Base-by-base conservation (phyloP, 345 rosid genomes). In the Eucalyptus victrix region DNA sequence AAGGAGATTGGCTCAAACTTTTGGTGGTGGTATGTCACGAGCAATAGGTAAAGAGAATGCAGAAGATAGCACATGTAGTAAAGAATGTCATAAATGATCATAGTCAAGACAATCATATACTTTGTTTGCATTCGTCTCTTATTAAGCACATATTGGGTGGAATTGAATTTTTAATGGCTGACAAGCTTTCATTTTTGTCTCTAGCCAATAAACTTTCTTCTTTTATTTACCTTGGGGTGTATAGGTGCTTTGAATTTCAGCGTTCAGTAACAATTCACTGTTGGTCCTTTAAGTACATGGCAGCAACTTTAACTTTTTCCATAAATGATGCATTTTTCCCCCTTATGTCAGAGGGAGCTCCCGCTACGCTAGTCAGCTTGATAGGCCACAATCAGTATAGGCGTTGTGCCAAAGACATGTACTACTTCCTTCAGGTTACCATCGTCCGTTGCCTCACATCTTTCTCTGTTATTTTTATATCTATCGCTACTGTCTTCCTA, bases 391-490 rank as follows among this genome's bases (percentile, higher is more conserved):
- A 96, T 50, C 99, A 98, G 89, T 98, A 98, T 94, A 96, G 94
- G 90, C 96, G 98, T 24, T 96, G 99, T 89, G 98, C 99, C 11
- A 94, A 95, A 93, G 99, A 97, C 91, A 97, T 98, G 87, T 98
- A 94, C 91, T 95, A 94, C 91, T 98, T 98, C 93, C 96, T 98
- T 88, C 99, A 98, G 99, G 99, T 98, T 76, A 15, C 80, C 40
- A 87, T 60, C 32, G 17, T 60, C 67, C 32, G 15, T 37, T 40
- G 50, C 60, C 34, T 42, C 49, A 53, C 80, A 3, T 76, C 53
- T 65, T 47, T 12, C 4, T 81, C 23, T 34, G 34, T 30, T 65
- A 53, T 45, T 30, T 62, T 34, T 26, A 72, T 58, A 30, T 49
- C 23, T 3, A 76, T 76, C 24, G 30, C 47, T 11, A 72, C 45